Base-by-base conservation (phyloP, 2,329 filamentous ascomycete genomes). In the Aspergillus terreus region DNA sequence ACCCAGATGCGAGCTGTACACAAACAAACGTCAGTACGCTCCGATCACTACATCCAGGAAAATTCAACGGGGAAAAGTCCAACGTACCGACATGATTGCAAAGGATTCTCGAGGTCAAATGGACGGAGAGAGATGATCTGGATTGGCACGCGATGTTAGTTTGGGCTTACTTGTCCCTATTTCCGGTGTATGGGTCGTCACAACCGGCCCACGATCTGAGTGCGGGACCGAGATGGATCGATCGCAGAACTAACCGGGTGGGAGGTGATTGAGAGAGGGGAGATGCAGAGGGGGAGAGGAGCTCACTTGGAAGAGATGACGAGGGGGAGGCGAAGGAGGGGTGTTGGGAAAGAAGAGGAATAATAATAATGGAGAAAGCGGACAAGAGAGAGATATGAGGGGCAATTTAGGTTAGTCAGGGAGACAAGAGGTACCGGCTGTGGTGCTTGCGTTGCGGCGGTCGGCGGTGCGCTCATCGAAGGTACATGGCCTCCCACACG, bases 1-100 rank as follows among this genome's bases (percentile, higher is more conserved):
- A 70, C 67, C 67, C 67, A 55, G 67, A 69, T 63, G 66, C 66
- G 58, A 70, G 65, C 67, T 70, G 53, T 47, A 50, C 47, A 52
- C 17, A 44, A 49, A 55, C 23, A 43, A 32, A 45, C 10, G 32
- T 57, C 44, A 61, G 51, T 40, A 52, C 35, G 43, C 42, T 17
- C 6, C 38, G 27, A 27, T 10, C 41, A 40, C 14, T 9, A 14
- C 15, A 17, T 43, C 27, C 12, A 48, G 7, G 17, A 4, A 27
- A 38, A 9, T 7, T 46, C 19, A 5, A 14, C 52, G 46, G 3
- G 17, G 15, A 40, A 19, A 23, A 30, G 41, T 56, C 58, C n/a
- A 19, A 68, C 67, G 15, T 47, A 70, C 67, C 57, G 67, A 70
- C 67, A 70, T 70, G 57, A 46, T 67, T 64, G 58, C 56, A 51